Evolutionary conservation across 805 yeast species (phyloP).

Genomic region (Candida krabiensis): DNA sequence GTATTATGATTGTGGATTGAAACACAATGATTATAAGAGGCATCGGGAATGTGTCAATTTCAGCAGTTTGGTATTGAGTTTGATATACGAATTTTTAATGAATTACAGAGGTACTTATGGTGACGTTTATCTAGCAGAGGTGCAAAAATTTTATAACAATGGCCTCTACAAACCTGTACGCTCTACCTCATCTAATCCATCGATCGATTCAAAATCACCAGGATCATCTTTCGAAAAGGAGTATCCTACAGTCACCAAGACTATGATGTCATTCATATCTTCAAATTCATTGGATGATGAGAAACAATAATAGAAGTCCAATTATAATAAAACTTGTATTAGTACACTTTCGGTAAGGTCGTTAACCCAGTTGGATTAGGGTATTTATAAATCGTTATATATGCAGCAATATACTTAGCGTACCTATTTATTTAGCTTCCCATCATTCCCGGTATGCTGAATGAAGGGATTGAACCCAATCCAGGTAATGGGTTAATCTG

Average conservation of each 20-base stretch:
- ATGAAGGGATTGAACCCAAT: slow-evolving; percentile 18
- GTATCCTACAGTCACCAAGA: too few relatives aligned
- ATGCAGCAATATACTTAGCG: neutral
- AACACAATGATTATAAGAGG: slow-evolving; percentile 29
- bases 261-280: too few relatives aligned
- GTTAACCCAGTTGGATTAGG: too few relatives aligned
- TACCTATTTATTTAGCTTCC: too few relatives aligned
- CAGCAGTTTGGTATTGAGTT: slow-evolving; percentile 24
- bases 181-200: slow-evolving; percentile 15
- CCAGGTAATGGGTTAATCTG: slow-evolving; percentile 14
- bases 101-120: slow-evolving; percentile 36
- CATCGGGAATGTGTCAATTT: slow-evolving; percentile 29
- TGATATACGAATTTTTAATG: slow-evolving; percentile 33
- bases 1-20: slow-evolving; percentile 33
- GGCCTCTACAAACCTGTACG: slow-evolving; percentile 31
- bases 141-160: slow-evolving; percentile 29
- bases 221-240: too few relatives aligned
- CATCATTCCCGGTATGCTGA: slow-evolving; percentile 15
- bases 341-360: too few relatives aligned
- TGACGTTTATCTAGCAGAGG: slow-evolving; percentile 29
- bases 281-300: too few relatives aligned
- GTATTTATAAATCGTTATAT: neutral
- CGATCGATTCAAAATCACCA: neutral
- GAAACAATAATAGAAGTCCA: too few relatives aligned
- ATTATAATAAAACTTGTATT: too few relatives aligned